phyloP scores from a whole-genome alignment of 768 basidiomycete species.

The Tephrocybe sp. region DNA sequence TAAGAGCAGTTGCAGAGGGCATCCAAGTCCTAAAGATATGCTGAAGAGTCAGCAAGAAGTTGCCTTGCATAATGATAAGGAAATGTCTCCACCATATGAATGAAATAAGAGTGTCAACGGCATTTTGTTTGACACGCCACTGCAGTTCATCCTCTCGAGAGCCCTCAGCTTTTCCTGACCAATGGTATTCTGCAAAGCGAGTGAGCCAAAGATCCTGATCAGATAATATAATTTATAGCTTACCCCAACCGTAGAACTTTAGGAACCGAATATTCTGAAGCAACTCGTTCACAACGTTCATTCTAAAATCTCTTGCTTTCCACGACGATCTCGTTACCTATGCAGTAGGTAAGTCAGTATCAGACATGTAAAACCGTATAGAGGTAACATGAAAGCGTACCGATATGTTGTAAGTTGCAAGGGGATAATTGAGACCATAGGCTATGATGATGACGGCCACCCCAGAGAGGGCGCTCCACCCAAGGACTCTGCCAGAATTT shows the following conservation, averaged over 20 bases:
- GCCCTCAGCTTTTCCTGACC: conserved; percentile 53
- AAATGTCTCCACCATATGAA: conserved; percentile 60
- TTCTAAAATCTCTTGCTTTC: conserved; percentile 67
- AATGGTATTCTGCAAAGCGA: conserved; percentile 49
- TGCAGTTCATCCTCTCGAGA: conserved; percentile 63
- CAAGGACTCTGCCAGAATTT: conserved; percentile 54
- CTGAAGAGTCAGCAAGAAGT: not conserved
- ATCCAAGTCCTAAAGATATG: conserved; percentile 61
- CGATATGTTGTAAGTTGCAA: conserved; percentile 64
- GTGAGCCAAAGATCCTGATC: not conserved
- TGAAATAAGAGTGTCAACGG: conserved; percentile 57
- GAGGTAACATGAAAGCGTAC: conserved; percentile 34
- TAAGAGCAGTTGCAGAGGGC: conserved; percentile 65
- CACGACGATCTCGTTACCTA: conserved; percentile 58
- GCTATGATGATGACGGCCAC: conserved; percentile 64
- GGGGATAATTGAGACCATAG: conserved; percentile 63
- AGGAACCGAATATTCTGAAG: conserved; percentile 73
- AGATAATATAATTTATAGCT: not conserved
- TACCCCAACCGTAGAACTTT: conserved; percentile 80
- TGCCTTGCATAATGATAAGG: not conserved
- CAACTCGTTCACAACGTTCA: conserved; percentile 74
- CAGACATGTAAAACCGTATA: too few relatives aligned
- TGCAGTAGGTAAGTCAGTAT: not conserved
- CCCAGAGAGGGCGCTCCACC: conserved; percentile 77
- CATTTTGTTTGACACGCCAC: conserved; percentile 67